Base-by-base conservation (phyloP, 495 filamentous ascomycete species). In the Glonium stellatum region DNA sequence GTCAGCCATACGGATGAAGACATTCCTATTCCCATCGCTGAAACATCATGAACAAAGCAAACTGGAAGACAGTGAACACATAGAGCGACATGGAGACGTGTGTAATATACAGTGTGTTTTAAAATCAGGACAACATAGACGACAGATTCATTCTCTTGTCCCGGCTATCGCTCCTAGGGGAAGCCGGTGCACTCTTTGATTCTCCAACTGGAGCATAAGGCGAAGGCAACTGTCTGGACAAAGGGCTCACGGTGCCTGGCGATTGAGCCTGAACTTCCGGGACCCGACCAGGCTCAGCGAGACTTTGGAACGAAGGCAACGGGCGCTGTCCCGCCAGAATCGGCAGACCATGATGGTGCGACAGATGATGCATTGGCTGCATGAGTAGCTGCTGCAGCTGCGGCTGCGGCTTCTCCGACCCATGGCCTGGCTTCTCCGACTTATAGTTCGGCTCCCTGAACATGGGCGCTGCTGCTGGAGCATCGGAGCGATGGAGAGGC, bases 71-170 rank as follows among this genome's bases (percentile, higher is more conserved):
- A 31, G 6, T 31, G 27, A 31, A 31, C 27, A 31, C 27, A 31
- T 31, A 31, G 27, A 31, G 27, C 27, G 27, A 31, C 27, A 6
- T 31, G 2, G 2, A 6, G 27, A 6, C 27, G 27, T 31, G 12
- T 31, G 12, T 44, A 44, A 44, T 44, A 11, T 44, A 44, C 39
- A 44, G 39, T 31, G 6, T 31, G 39, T 39, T 8, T 8, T 8
- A 39, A 8, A 18, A 44, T 51, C 34, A 34, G 35, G 27, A 65
- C 6, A 62, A 42, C 22, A 67, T 57, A 48, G 23, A 19, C 37
- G 34, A 27, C 15, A 67, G 50, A 37, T 60, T 63, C 64, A 67
- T 67, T 51, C 64, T 49, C n/a, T 23, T 60, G 53, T 67, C 64
- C 13, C 59, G 56, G 23, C 11, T 42, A 48, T 54, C 59, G 10